Conservation (phyloP, 345 rosid genomes). For the Brassica incana region DNA sequence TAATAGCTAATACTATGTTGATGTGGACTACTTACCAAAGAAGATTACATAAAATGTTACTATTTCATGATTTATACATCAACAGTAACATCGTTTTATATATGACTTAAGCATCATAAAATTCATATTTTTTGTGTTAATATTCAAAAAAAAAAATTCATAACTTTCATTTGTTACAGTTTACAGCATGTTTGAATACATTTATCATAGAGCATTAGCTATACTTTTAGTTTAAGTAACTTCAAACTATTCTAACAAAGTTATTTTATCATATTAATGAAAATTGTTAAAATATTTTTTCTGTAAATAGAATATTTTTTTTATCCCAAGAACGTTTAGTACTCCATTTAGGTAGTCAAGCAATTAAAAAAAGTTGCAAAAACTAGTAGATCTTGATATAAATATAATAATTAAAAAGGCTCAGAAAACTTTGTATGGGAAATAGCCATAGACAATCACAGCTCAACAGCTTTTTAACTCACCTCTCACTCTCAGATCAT, state of each 20-base stretch:
- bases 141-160: neutral
- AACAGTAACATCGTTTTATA: constrained; percentile 1
- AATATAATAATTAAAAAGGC: constrained; percentile 5
- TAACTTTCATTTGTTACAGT: neutral
- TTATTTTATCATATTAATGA: neutral
- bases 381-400: constrained; percentile 19
- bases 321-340: neutral
- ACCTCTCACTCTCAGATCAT: constrained; percentile 43
- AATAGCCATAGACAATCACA: constrained; percentile 59
- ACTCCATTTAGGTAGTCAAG: neutral
- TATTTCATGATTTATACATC: neutral
- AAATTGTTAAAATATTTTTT: neutral
- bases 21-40: constrained; percentile 26
- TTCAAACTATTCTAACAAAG: neutral
- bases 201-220: neutral
- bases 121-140: neutral
- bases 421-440: constrained; percentile 35
- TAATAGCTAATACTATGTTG: constrained; percentile 13
- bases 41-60: neutral
- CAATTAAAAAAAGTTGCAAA: neutral
- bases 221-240: neutral
- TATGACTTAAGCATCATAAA: neutral
- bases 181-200: neutral
- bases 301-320: neutral
- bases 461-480: constrained; percentile 59